Conservation (phyloP, 371 early-diverging fungal genomes). For the Smittium culicis region DNA sequence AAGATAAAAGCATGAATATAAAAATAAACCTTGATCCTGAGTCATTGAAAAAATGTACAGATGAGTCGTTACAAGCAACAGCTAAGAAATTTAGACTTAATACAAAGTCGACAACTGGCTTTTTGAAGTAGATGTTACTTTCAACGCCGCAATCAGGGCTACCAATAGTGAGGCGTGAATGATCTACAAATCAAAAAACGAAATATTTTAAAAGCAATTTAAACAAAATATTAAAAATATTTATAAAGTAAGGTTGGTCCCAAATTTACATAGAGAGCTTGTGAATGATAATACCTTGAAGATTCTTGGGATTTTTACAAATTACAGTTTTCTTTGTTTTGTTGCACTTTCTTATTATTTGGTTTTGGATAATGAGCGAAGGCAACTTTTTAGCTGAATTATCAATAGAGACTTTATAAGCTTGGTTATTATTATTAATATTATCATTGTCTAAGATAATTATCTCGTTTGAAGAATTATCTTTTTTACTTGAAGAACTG, state of each 20-base stretch:
- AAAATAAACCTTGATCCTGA: background rate
- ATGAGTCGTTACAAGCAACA: background rate
- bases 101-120: background rate
- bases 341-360: background rate
- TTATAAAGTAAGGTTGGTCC: background rate
- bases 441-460: background rate
- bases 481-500: background rate
- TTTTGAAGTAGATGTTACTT: background rate
- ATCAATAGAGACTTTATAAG: no score
- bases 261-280: no score
- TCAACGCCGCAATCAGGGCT: background rate
- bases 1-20: conserved; percentile 3
- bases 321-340: background rate
- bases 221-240: background rate
- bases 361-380: background rate
- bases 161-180: background rate
- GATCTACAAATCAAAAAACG: background rate
- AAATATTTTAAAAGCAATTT: background rate
- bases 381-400: no score
- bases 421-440: no score
- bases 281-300: no score
- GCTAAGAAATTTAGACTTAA: conserved; percentile 15
- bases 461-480: background rate
- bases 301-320: background rate
- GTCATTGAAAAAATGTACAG: background rate